Base-by-base conservation (phyloP, 116 monocot species). In the Posidonia oceanica region DNA sequence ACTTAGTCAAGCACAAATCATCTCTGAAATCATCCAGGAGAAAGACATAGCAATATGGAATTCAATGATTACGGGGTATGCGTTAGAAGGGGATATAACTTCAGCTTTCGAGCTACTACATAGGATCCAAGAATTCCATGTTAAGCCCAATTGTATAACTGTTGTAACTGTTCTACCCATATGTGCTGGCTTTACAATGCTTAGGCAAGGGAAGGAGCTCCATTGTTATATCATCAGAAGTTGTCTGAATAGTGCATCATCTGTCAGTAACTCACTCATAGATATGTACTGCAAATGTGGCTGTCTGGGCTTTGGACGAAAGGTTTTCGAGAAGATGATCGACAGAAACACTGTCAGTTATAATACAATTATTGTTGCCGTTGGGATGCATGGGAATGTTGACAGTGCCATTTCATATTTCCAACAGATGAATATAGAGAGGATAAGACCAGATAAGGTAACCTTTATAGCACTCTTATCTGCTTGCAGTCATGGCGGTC, bases 251-350 rank as follows among this genome's bases (percentile, higher is more conserved):
- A 71, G 58, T 14, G 59, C 61, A 16, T 18, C 75, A 18, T 78
- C 88, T 37, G 82, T 88, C 18, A 80, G 69, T 29, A 88, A 88
- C 69, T 84, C 88, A 5, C 67, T 88, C 21, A 81, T 85, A 23
- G 81, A 85, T 39, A 81, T 85, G 85, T 89, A 89, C 63, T 89
- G 81, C 80, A 89, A 89, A 61, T 89, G 85, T 56, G 89, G 89
- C 6, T 80, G 38, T 69, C 39, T 83, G 13, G 60, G 65, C 11
- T 39, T 69, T 18, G 85, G 85, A 21, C 62, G 64, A 22, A 76
- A 71, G 36, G 51, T 82, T 44, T 88, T 83, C 29, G 44, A 62
- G 17, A 67, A 60, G 39, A 82, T 78, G 78, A 58, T 22, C 14
- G 39, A 39, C 5, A 80, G 73, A 54, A 75, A 85, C 74, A 74